Percentiles rank a stretch among this genome's conserved stretches.
Evolutionary conservation across 1,139 yeast genomes (phyloP).

Genomic region (Nakaseomyces uthaithaninus): DNA sequence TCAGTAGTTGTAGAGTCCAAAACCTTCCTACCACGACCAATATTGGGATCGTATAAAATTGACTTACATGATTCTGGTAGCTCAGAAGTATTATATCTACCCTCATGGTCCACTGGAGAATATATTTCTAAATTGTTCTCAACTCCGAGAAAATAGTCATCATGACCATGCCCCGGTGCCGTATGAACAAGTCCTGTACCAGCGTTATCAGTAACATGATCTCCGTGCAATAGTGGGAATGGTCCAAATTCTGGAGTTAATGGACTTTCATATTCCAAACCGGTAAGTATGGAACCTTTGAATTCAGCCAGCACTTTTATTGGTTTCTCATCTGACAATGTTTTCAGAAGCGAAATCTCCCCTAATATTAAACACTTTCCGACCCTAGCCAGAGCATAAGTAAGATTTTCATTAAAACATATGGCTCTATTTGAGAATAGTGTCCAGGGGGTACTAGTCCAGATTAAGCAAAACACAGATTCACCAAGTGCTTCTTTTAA

Average conservation of each 20-base stretch:
- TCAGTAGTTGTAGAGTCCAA: constrained; percentile 48
- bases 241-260: constrained; percentile 34
- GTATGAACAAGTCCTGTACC: constrained; percentile 97
- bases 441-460: constrained; percentile 99
- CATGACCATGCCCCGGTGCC: constrained; percentile 97
- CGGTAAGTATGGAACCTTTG: constrained; percentile 43
- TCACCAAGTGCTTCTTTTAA: constrained; percentile 6
- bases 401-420: constrained; percentile 53
- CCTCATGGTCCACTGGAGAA: constrained; percentile 74
- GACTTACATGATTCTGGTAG: constrained; percentile 17
- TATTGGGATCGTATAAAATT: constrained; percentile 36
- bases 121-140: constrained; percentile 48
- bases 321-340: constrained; percentile 21
- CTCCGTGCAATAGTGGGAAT: constrained; percentile 66
- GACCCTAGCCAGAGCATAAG: constrained; percentile 47
- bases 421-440: constrained; percentile 81
- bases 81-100: constrained; percentile 41
- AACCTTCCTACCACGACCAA: constrained; percentile 51
- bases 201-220: constrained; percentile 68
- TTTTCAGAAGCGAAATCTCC: constrained; percentile 38
- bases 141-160: constrained; percentile 72
- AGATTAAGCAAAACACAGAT: constrained; percentile 41
- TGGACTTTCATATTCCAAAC: constrained; percentile 49
- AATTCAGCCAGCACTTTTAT: constrained; percentile 23
- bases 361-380: constrained; percentile 37